Percentiles rank a stretch among this genome's conserved stretches.
phyloP scores from a whole-genome alignment of 257 asterid genomes.

The Scutellaria galericulata region DNA sequence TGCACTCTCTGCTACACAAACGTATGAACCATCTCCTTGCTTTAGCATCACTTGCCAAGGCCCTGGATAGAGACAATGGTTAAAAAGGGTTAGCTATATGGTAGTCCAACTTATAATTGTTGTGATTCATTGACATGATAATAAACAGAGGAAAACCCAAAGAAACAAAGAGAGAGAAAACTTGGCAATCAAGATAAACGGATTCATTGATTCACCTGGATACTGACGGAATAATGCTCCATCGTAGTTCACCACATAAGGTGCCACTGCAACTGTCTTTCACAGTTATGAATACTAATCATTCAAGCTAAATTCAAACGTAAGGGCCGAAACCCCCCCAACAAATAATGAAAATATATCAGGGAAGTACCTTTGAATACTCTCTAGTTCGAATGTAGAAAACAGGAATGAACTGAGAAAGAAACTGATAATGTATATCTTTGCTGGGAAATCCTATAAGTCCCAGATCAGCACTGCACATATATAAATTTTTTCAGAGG shows the following conservation, averaged over 20 bases:
- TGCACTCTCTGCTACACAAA: constrained; percentile 89
- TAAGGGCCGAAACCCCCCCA: constrained; percentile 6
- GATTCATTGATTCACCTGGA: constrained; percentile 61
- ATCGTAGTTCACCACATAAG: constrained; percentile 80
- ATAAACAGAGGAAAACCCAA: constrained; percentile 16
- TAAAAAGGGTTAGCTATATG: neutral
- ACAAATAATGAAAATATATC: constrained; percentile 23
- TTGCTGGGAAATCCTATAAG: constrained; percentile 84
- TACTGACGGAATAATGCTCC: constrained; percentile 95
- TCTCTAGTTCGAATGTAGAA: constrained; percentile 92
- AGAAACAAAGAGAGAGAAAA: neutral
- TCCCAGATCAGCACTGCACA: constrained; percentile 95
- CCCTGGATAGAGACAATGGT: constrained; percentile 49
- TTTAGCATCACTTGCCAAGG: constrained; percentile 99
- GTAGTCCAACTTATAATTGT: neutral
- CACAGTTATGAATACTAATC: constrained; percentile 47
- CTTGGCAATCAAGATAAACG: neutral
- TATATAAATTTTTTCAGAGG: constrained; percentile 28
- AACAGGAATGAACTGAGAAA: constrained; percentile 80
- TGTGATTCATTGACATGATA: neutral
- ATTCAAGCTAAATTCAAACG: constrained; percentile 29
- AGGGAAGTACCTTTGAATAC: constrained; percentile 77
- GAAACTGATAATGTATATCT: constrained; percentile 84
- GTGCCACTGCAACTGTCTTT: constrained; percentile 98
- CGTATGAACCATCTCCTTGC: constrained; percentile 90